Conservation (phyloP, 1,139 yeast genomes). For the Blastobotrys persicus region DNA sequence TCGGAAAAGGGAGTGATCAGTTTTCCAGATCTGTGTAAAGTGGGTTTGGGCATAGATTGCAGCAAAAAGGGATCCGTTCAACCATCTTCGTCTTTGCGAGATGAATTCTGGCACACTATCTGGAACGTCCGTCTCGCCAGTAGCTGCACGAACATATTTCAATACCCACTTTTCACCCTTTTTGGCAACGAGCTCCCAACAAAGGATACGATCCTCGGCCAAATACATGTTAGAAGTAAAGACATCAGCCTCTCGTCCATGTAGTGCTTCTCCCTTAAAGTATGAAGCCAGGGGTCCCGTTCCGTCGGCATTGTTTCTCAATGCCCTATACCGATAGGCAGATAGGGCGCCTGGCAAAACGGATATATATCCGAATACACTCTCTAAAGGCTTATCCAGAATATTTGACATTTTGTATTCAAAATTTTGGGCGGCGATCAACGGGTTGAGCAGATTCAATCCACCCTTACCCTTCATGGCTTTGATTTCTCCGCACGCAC, state of each 20-base stretch:
- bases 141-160: constrained; percentile 88
- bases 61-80: constrained; percentile 96
- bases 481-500: constrained; percentile 96
- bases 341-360: constrained; percentile 96
- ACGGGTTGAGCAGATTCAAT: constrained; percentile 74
- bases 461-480: constrained; percentile 91
- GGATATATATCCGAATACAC: constrained; percentile 87
- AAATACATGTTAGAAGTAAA: constrained; percentile 96
- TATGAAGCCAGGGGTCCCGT: constrained; percentile 88
- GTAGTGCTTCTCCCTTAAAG: constrained; percentile 78
- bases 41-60: constrained; percentile 85
- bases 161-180: constrained; percentile 85
- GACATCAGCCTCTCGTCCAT: constrained; percentile 61
- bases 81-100: constrained; percentile 96
- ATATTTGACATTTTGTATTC: constrained; percentile 96
- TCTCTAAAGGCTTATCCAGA: constrained; percentile 90
- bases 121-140: constrained; percentile 98
- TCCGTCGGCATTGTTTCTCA: constrained; percentile 81
- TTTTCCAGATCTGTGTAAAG: constrained; percentile 75
- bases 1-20: constrained; percentile 76
- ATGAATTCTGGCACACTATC: constrained; percentile 86
- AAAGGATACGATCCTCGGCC: constrained; percentile 94
- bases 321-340: constrained; percentile 88
- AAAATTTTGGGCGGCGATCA: constrained; percentile 94
- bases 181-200: constrained; percentile 96